These are phyloP conservation scores for Auriscalpium microsporum DNA, from an alignment of 768 basidiomycete species.

Conservation along the genomic window DNA sequence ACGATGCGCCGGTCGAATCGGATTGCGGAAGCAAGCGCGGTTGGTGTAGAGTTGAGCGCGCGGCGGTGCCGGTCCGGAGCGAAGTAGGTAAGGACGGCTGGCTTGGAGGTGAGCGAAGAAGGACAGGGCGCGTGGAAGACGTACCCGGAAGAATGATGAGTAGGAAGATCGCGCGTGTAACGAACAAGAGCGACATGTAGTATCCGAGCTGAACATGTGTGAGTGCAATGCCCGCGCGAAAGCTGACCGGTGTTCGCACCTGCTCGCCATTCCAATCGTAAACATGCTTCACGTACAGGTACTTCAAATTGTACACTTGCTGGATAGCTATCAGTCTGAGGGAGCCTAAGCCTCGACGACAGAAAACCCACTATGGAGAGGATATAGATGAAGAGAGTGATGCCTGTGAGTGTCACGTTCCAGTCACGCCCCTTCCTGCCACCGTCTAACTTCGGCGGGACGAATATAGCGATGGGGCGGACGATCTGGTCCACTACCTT, in stretches of 20 bases:
- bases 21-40: slow-evolving; percentile 8
- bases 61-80: neutral
- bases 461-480: slow-evolving; percentile 10
- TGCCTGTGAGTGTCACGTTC: slow-evolving; percentile 15
- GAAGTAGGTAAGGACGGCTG: slow-evolving; percentile 15
- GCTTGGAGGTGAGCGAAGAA: neutral
- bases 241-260: neutral
- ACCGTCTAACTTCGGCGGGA: slow-evolving; percentile 10
- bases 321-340: neutral
- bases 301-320: slow-evolving; percentile 18
- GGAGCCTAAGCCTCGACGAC: neutral
- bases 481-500: slow-evolving; percentile 6
- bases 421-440: slow-evolving; percentile 10
- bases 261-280: slow-evolving; percentile 16
- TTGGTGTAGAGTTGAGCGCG: neutral
- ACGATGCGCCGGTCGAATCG: slow-evolving; percentile 13
- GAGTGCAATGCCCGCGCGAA: neutral
- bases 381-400: slow-evolving; percentile 11
- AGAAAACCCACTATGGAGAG: slow-evolving; percentile 9
- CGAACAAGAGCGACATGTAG: slow-evolving; percentile 15
- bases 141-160: slow-evolving; percentile 14
- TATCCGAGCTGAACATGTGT: slow-evolving; percentile 9
- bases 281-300: slow-evolving; percentile 15
- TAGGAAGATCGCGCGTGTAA: slow-evolving; percentile 13
- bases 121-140: neutral